Evolutionary conservation across 2,329 filamentous ascomycete genomes (phyloP), one percentile per base, ranked within the genome.

Genomic region (Fusarium solani-melongenae): DNA sequence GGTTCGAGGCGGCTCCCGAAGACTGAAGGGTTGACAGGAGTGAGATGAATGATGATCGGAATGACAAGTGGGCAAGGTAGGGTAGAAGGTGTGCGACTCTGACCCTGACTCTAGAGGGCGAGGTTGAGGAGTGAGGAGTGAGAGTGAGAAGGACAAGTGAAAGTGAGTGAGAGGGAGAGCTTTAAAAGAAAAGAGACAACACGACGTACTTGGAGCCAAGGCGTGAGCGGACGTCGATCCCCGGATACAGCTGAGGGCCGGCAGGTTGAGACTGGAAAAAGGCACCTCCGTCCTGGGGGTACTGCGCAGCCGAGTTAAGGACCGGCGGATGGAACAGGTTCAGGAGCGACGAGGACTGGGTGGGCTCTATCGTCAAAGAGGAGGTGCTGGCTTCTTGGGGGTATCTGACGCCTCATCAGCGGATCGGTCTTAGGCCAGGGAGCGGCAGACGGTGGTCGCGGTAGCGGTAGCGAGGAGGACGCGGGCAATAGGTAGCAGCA

Each of bases 151-250:
- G 46, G 44, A 49, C 44, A 49, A 64, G 39, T 44, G n/a, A 44
- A 44, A 58, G 53, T 33, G 44, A 56, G 27, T n/a, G 22, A 58
- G 36, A 31, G 57, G 57, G 56, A 51, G 29, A 24, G 63, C 34
- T 34, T 41, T 64, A 49, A 58, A 36, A 63, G 41, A 46, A 64
- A 46, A n/a, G 55, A 15, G 29, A 88, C 88, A 75, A 38, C 17
- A 53, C 17, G 29, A 88, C 88, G 75, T 87, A 90, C 88, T 84
- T 88, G 76, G 87, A 86, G 78, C 83, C 85, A 78, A 90, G 82
- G 78, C 88, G 86, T 77, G 87, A 83, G 80, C 88, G 86, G 77
- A 86, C 83, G 82, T 89, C 88, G 70, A 89, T 82, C 76, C 81
- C 82, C 55, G 86, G 79, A 76, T 86, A 88, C 74, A 87, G 78